Conservation (phyloP, 805 yeast genomes). For the Pichia californica region DNA sequence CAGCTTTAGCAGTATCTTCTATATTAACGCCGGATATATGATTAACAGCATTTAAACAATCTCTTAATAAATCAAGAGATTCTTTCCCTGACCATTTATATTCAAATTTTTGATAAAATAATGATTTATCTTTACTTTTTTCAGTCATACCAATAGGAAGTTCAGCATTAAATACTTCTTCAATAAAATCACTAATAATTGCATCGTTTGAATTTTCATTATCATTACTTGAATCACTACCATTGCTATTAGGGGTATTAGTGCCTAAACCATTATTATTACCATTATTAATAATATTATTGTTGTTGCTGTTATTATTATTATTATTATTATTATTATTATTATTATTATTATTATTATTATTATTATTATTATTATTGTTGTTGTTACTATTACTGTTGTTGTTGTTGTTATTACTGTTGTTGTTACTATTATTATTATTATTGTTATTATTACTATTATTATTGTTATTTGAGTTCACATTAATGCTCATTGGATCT, state of each 20-base stretch:
- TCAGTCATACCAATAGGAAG: conserved; percentile 57
- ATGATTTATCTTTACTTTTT: conserved; percentile 48
- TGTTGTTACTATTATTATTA: not conserved
- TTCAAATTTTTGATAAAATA: conserved; percentile 42
- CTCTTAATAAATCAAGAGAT: conserved; percentile 22
- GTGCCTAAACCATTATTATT: not conserved
- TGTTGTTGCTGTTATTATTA: not conserved
- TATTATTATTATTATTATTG: not conserved
- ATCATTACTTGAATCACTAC: not conserved
- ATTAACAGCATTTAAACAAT: conserved; percentile 2
- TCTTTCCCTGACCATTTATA: conserved; percentile 54
- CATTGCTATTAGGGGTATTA: not conserved
- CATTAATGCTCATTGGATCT: conserved; percentile 14
- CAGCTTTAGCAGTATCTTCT: not conserved
- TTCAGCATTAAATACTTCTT: conserved; percentile 39
- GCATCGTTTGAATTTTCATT: not conserved
- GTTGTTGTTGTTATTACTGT: not conserved
- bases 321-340: not conserved
- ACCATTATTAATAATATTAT: not conserved
- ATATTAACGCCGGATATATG: not conserved
- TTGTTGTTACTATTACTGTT: not conserved
- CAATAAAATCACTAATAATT: conserved; percentile 16
- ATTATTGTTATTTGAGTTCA: not conserved
- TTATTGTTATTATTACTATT: not conserved
- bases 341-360: not conserved